Evolutionary conservation across 192 early-diverging fungal species (phyloP), one percentile per base, ranked within the genome.

Genomic region (Entomortierella lignicola): DNA sequence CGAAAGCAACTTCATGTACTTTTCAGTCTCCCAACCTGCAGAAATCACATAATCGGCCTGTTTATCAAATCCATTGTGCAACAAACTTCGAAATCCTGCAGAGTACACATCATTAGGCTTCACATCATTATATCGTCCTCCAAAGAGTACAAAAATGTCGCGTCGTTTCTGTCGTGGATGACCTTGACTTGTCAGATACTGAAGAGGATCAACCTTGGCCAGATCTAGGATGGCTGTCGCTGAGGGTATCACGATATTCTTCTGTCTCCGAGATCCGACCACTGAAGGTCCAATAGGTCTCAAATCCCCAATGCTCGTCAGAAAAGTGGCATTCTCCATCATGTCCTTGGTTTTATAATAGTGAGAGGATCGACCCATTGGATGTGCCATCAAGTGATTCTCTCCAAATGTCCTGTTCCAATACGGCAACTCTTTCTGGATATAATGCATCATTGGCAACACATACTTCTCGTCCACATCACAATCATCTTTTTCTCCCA

Each of bases 271-370:
- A 7, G 56, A 58, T 54, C 77, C 72, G 27, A 73, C 43, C 10
- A 61, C 27, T 41, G 50, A 52, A 31, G 61, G 37, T 12, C 54
- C 55, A 1, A 43, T 39, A 81, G 69, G n/a, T 50, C 85, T 52
- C 50, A 81, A 83, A 43, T 86, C 85, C 27, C 85, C 85, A 31
- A 86, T 69, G 0, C 77, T 84, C 13, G 75, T 86, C 53, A 86
- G 51, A 52, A 84, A 86, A 10, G 77, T 82, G 2, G 85, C 82
- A 27, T 71, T 71, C 21, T 69, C 30, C 63, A 73, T 60, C 0
- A 53, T 26, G 41, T 52, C 48, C n/a, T 37, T 72, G 43, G 32
- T 52, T 17, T 72, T 64, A 48, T 86, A 86, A 43, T 84, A 86
- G 42, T 56, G 74, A 31, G 63, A 77, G 0, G 75, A 68, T 15